Evolutionary conservation across 2,329 filamentous ascomycete species (phyloP).

Genomic region (Apiospora phragmitis): DNA sequence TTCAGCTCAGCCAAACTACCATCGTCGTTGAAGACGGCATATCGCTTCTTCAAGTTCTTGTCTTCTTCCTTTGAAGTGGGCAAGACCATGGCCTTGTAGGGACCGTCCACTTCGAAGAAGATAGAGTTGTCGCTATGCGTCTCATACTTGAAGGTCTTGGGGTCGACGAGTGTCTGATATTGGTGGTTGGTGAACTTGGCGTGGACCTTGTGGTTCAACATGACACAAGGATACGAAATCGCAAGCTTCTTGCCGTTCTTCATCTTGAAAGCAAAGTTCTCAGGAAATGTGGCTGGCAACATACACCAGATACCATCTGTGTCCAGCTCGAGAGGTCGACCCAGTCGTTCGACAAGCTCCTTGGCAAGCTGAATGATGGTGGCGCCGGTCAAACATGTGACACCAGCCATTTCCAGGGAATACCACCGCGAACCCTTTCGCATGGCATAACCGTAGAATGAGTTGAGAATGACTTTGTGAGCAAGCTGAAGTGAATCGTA

Average conservation of each 20-base stretch:
- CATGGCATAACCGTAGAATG: conserved; percentile 99
- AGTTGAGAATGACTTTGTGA: conserved; percentile 98
- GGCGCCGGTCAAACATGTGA: conserved; percentile 94
- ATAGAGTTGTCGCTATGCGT: conserved; percentile 99
- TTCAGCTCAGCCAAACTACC: conserved; percentile 94
- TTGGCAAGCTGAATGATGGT: conserved; percentile 96
- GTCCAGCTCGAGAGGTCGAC: conserved; percentile 88
- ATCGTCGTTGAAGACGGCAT: conserved; percentile 98
- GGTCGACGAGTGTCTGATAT: conserved; percentile 86
- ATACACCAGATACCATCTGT: conserved; percentile 99
- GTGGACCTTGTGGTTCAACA: conserved; percentile 98
- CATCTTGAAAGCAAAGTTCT: conserved; percentile 92
- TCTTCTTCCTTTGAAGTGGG: conserved; percentile 98
- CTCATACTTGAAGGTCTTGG: conserved; percentile 82
- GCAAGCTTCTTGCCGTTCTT: conserved; percentile 94
- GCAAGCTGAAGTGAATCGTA: conserved; percentile 96
- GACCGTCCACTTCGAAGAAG: conserved; percentile 98
- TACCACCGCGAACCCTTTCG: conserved; percentile 98
- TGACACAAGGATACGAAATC: conserved; percentile 98
- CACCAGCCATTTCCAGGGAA: conserved; percentile 98
- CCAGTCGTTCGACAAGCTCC: conserved; percentile 89
- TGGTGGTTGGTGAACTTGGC: conserved; percentile 95
- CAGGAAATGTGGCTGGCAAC: conserved; percentile 91
- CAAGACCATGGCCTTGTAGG: conserved; percentile 95
- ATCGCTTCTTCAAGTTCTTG: conserved; percentile 99